Evolutionary conservation across 2,329 filamentous ascomycete species (phyloP).

Genomic region (Aspergillus fructus): DNA sequence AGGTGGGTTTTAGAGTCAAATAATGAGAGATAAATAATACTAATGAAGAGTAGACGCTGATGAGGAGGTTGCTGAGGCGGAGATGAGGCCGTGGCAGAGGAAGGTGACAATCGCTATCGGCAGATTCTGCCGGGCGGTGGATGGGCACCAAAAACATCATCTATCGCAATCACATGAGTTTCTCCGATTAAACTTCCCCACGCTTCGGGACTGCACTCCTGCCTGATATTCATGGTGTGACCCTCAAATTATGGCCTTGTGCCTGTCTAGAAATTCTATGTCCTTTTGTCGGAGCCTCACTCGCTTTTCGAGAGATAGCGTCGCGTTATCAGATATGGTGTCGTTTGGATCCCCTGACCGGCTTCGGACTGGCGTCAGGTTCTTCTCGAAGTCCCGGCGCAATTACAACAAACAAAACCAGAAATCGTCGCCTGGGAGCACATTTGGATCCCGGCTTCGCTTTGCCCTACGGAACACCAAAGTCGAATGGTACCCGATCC

Average conservation of each 20-base stretch:
- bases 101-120: constrained; percentile 1
- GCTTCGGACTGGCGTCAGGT: constrained; percentile 30
- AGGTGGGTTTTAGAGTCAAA: neutral
- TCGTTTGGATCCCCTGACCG: constrained; percentile 33
- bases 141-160: constrained; percentile 6
- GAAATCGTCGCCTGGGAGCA: constrained; percentile 40
- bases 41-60: neutral
- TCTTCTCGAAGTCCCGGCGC: constrained; percentile 40
- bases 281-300: constrained; percentile 25
- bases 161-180: constrained; percentile 3
- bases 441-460: constrained; percentile 58
- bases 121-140: constrained; percentile 25
- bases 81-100: neutral
- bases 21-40: neutral
- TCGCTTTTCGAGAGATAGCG: constrained; percentile 20
- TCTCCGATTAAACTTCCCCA: neutral
- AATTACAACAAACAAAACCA: constrained; percentile 38
- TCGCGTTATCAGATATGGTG: constrained; percentile 33
- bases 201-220: neutral
- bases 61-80: neutral
- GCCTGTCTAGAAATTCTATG: constrained; percentile 28
- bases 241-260: constrained; percentile 33
- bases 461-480: constrained; percentile 62
- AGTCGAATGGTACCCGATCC: constrained; percentile 88
- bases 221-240: constrained; percentile 29